Conservation (phyloP, 345 rosid species). For the Laguncularia racemosa region DNA sequence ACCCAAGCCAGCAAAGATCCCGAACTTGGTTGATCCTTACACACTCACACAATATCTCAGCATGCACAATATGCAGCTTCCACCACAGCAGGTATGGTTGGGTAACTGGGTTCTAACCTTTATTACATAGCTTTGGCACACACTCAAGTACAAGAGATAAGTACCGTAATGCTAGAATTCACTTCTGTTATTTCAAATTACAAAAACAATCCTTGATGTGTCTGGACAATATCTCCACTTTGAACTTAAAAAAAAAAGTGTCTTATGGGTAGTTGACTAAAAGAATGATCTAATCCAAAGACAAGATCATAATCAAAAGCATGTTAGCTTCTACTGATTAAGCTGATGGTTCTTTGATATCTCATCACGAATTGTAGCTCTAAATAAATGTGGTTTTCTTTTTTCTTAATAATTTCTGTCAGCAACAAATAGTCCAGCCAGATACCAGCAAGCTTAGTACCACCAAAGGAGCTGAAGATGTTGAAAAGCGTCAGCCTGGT, state of each 20-base stretch:
- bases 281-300: too few relatives aligned
- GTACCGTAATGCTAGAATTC: too few relatives aligned
- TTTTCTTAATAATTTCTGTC: neutral
- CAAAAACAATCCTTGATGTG: too few relatives aligned
- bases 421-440: constrained; percentile 20
- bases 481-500: constrained; percentile 44
- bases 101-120: neutral
- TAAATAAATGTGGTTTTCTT: neutral
- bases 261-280: too few relatives aligned
- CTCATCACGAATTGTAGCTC: too few relatives aligned
- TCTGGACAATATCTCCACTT: too few relatives aligned
- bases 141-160: neutral
- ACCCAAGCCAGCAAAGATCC: constrained; percentile 26
- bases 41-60: constrained; percentile 57
- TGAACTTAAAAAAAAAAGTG: too few relatives aligned
- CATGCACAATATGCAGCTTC: constrained; percentile 49
- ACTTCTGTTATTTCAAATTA: too few relatives aligned
- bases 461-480: constrained; percentile 39
- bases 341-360: too few relatives aligned
- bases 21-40: constrained; percentile 54
- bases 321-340: too few relatives aligned
- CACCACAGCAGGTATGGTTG: constrained; percentile 41
- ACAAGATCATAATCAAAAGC: too few relatives aligned
- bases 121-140: neutral
- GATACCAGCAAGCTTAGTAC: constrained; percentile 49